Conservation (phyloP, 768 basidiomycete species). For the Russula emetica region DNA sequence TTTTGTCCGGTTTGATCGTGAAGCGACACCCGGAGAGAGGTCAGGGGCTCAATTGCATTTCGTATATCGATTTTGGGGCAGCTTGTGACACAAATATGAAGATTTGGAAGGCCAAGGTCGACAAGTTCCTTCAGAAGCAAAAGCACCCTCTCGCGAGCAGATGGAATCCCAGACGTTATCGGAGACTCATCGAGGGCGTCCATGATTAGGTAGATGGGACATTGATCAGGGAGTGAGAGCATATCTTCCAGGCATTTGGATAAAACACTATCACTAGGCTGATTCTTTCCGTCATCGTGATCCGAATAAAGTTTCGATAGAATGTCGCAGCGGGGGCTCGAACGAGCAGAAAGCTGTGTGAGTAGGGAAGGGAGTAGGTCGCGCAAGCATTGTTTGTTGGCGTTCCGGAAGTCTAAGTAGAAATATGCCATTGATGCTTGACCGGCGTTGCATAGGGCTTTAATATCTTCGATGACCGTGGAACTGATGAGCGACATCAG, state of each 20-base stretch:
- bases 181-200: conserved; percentile 1
- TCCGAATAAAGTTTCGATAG: background rate
- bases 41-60: background rate
- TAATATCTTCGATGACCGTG: background rate
- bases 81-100: background rate
- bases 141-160: background rate
- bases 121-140: background rate
- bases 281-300: background rate
- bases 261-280: background rate
- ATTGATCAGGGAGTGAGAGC: background rate
- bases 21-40: background rate
- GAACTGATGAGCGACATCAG: background rate
- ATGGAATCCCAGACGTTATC: background rate
- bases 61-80: background rate
- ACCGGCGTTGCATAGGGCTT: background rate
- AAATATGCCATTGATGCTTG: background rate
- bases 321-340: background rate
- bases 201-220: background rate
- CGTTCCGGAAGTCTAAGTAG: background rate
- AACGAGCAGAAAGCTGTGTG: background rate
- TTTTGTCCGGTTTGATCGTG: background rate
- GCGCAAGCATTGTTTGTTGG: background rate
- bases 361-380: background rate
- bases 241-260: background rate
- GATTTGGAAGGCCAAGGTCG: background rate